These are phyloP conservation scores for Volvox carteri DNA, from an alignment of 163 green algal genomes.

Conservation along the genomic window DNA sequence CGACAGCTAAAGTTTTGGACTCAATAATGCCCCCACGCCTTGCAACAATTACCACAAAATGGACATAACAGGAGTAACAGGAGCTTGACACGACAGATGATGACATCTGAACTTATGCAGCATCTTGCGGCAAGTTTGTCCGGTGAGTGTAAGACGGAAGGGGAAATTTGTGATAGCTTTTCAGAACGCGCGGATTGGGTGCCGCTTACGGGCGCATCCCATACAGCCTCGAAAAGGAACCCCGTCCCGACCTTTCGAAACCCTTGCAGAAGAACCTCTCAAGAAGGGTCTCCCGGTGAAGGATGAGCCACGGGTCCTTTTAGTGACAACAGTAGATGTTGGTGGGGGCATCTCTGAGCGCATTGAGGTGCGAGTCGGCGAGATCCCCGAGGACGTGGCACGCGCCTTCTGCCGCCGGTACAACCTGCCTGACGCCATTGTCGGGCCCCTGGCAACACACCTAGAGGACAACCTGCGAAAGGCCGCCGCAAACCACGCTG, in stretches of 20 bases:
- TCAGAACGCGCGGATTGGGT: neutral
- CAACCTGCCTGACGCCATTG: constrained; percentile 76
- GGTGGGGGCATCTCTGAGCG: constrained; percentile 75
- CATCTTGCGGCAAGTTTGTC: constrained; percentile 3
- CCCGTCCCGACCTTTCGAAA: too few relatives aligned
- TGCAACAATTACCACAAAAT: neutral
- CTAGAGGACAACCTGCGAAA: constrained; percentile 82
- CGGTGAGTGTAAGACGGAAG: neutral
- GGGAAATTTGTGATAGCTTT: neutral
- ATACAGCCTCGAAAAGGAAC: too few relatives aligned
- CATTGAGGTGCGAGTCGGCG: constrained; percentile 80
- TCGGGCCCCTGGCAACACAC: constrained; percentile 79
- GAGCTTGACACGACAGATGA: neutral
- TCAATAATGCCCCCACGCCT: too few relatives aligned
- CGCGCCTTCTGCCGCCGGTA: constrained; percentile 79
- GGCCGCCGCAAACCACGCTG: constrained; percentile 9
- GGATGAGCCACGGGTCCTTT: constrained; percentile 65
- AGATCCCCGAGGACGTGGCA: constrained; percentile 77
- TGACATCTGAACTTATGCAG: constrained; percentile 31
- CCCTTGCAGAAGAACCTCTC: constrained; percentile 18
- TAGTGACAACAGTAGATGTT: constrained; percentile 93
- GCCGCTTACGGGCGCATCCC: too few relatives aligned
- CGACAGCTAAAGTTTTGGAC: too few relatives aligned
- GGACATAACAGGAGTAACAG: neutral
- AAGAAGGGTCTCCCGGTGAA: neutral